A percentile compares a stretch with the other conserved stretches of the same genome.
These are phyloP conservation scores for Saccharomyces hybrid DNA, from an alignment of 1,139 yeast species.

Conservation along the genomic window DNA sequence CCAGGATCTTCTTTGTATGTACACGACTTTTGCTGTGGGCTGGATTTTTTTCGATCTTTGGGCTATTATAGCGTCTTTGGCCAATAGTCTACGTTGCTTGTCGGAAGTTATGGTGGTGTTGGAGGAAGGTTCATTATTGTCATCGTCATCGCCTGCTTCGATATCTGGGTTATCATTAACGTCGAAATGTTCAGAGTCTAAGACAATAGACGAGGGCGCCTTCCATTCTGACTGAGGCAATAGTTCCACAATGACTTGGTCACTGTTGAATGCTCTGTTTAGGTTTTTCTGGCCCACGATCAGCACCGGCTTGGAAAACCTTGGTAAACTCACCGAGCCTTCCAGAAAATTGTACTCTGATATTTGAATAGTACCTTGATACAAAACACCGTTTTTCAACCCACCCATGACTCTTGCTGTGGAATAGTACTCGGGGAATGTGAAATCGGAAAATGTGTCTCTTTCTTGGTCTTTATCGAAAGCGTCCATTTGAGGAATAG, in stretches of 20 bases:
- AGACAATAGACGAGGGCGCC: constrained; percentile 67
- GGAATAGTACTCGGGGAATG: constrained; percentile 72
- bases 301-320: constrained; percentile 75
- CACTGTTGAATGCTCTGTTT: constrained; percentile 89
- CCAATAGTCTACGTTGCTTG: constrained; percentile 63
- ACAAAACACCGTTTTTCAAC: constrained; percentile 73
- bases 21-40: constrained; percentile 91
- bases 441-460: constrained; percentile 41
- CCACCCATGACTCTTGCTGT: constrained; percentile 86
- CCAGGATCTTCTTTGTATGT: constrained; percentile 87
- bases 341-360: constrained; percentile 85
- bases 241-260: constrained; percentile 82
- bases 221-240: constrained; percentile 86
- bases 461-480: constrained; percentile 21
- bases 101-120: constrained; percentile 47
- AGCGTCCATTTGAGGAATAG: constrained; percentile 55
- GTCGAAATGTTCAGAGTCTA: constrained; percentile 64
- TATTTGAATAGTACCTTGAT: constrained; percentile 74
- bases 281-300: constrained; percentile 75
- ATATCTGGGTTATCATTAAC: constrained; percentile 57
- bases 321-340: constrained; percentile 68
- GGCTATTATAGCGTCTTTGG: constrained; percentile 63
- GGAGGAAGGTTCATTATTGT: constrained; percentile 13
- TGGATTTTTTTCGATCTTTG: constrained; percentile 54
- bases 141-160: constrained; percentile 40